Conservation (phyloP, 306 rosid genomes). For the Luffa acutangula region DNA sequence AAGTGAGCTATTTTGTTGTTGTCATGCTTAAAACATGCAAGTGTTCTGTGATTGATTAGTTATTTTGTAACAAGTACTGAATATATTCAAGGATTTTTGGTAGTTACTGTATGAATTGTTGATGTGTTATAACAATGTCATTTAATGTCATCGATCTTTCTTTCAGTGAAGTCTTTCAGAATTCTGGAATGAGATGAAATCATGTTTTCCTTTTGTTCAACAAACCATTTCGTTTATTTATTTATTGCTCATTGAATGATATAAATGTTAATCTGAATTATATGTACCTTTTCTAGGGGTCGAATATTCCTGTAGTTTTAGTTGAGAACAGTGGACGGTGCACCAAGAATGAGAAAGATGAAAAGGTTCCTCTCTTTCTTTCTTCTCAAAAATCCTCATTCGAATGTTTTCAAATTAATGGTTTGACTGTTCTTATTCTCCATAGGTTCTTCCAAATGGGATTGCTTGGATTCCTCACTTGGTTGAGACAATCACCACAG, state of each 20-base stretch:
- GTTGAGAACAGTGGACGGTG: constrained; percentile 96
- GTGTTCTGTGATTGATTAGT: neutral
- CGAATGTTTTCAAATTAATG: neutral
- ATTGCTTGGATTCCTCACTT: constrained; percentile 75
- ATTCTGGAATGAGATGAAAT: neutral
- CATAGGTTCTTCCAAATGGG: constrained; percentile 86
- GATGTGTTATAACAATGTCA: neutral
- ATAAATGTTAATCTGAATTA: neutral
- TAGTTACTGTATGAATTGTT: neutral
- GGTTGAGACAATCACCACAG: constrained; percentile 62
- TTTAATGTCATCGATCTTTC: neutral
- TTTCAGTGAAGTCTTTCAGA: neutral
- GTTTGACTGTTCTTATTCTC: constrained; percentile 11
- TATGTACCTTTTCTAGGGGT: constrained; percentile 29
- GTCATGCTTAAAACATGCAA: neutral
- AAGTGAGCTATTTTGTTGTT: neutral
- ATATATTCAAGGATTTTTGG: neutral
- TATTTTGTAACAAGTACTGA: neutral
- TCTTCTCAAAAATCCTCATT: neutral
- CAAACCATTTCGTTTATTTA: neutral
- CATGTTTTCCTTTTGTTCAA: neutral
- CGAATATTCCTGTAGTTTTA: constrained; percentile 62
- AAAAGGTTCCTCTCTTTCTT: constrained; percentile 45
- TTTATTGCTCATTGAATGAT: neutral
- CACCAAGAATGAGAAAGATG: constrained; percentile 69